phyloP scores from a whole-genome alignment of 1,284 basidiomycete genomes.

The Earliella scabrosa region DNA sequence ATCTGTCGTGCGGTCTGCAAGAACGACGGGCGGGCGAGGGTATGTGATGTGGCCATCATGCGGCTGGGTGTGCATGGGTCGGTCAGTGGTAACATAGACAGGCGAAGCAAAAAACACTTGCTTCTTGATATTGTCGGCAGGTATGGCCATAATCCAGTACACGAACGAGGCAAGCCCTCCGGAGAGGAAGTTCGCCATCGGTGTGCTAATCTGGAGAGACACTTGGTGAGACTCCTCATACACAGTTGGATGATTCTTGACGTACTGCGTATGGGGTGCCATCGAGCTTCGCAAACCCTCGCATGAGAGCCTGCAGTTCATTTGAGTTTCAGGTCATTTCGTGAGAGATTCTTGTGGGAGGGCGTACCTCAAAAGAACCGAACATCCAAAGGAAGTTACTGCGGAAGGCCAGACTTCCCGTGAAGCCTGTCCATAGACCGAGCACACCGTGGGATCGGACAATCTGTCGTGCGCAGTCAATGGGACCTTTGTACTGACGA shows the following conservation, averaged over 20 bases:
- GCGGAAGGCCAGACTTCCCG: slow-evolving; percentile 64
- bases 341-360: neutral
- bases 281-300: slow-evolving; percentile 51
- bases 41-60: slow-evolving; percentile 59
- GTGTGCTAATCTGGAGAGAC: slow-evolving; percentile 57
- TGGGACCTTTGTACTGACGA: slow-evolving; percentile 66
- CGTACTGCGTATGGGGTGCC: slow-evolving; percentile 60
- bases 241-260: neutral
- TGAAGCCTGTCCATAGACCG: slow-evolving; percentile 71
- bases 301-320: slow-evolving; percentile 55
- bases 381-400: slow-evolving; percentile 77
- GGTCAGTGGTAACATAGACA: neutral
- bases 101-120: slow-evolving; percentile 33
- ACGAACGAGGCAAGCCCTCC: slow-evolving; percentile 68
- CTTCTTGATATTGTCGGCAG: slow-evolving; percentile 83
- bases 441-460: slow-evolving; percentile 55
- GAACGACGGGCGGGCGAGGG: slow-evolving; percentile 52
- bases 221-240: neutral
- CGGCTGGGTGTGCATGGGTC: slow-evolving; percentile 45
- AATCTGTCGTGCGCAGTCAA: slow-evolving; percentile 63
- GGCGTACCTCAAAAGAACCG: slow-evolving; percentile 58
- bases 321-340: too few species aligned
- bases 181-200: slow-evolving; percentile 69
- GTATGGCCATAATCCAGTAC: slow-evolving; percentile 74
- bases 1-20: slow-evolving; percentile 52